Conservation (phyloP, 352 stramenopile genomes). For the Phytophthora constricta region DNA sequence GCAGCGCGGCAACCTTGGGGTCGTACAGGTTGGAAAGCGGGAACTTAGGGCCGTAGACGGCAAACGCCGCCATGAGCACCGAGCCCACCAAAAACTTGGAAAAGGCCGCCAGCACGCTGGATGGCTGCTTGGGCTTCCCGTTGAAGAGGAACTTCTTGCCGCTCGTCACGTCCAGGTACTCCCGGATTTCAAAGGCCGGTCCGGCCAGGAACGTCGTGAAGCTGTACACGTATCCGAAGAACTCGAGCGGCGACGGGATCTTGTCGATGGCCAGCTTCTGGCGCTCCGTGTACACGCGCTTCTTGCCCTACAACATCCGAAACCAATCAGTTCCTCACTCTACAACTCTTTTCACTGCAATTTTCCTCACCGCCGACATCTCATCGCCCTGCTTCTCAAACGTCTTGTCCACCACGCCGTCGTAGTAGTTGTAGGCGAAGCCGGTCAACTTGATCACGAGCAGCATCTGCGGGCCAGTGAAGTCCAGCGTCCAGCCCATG, state of each 20-base stretch:
- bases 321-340: neutral
- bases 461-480: conserved; percentile 91
- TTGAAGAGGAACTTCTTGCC: conserved; percentile 66
- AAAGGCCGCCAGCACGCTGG: conserved; percentile 75
- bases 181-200: conserved; percentile 95
- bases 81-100: conserved; percentile 80
- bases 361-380: conserved; percentile 8
- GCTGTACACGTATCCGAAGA: conserved; percentile 97
- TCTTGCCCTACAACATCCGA: conserved; percentile 11
- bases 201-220: conserved; percentile 96
- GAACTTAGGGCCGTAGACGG: conserved; percentile 54
- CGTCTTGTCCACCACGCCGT: conserved; percentile 85
- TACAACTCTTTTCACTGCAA: neutral
- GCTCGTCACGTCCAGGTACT: conserved; percentile 88
- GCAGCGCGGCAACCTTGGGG: conserved; percentile 49
- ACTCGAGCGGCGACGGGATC: conserved; percentile 93
- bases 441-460: conserved; percentile 98
- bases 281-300: conserved; percentile 45
- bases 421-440: conserved; percentile 98
- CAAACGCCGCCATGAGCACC: conserved; percentile 65
- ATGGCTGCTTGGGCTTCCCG: conserved; percentile 52
- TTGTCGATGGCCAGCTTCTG: conserved; percentile 75
- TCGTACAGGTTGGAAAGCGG: conserved; percentile 61
- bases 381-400: conserved; percentile 37
- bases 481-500: conserved; percentile 91